phyloP scores from a whole-genome alignment of 2,329 filamentous ascomycete genomes.

The Drechslerella coelobrocha region DNA sequence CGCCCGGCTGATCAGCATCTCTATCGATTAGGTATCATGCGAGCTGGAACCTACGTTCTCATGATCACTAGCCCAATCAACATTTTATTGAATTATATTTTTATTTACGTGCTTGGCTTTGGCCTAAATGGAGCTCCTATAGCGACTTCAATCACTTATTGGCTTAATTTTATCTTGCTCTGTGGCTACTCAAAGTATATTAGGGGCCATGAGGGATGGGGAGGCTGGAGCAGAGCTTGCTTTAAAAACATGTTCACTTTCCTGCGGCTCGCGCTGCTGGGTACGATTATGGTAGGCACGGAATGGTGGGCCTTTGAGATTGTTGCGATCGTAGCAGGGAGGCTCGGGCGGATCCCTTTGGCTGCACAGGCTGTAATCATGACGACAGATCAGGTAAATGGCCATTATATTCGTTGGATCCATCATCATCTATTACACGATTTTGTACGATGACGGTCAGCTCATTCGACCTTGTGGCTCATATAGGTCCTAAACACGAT shows the following conservation, averaged over 20 bases:
- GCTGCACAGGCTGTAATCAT: constrained; percentile 88
- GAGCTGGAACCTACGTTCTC: constrained; percentile 80
- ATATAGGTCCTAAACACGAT: constrained; percentile 66
- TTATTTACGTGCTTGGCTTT: constrained; percentile 74
- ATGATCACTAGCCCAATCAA: constrained; percentile 83
- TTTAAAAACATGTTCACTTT: constrained; percentile 74
- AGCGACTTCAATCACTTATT: constrained; percentile 84
- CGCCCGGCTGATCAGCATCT: background rate
- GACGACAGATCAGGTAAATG: constrained; percentile 73
- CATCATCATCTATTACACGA: background rate
- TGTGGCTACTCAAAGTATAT: constrained; percentile 76
- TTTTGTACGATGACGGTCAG: constrained; percentile 63
- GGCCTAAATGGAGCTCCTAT: constrained; percentile 80
- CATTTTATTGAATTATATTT: constrained; percentile 77
- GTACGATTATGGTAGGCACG: constrained; percentile 82
- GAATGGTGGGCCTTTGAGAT: constrained; percentile 96
- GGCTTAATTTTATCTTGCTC: constrained; percentile 79
- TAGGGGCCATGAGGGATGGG: constrained; percentile 78
- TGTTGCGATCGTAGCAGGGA: constrained; percentile 80
- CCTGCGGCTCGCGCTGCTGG: constrained; percentile 74
- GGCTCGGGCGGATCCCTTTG: constrained; percentile 77
- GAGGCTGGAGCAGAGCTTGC: constrained; percentile 71
- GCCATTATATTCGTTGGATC: no score
- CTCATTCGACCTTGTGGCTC: constrained; percentile 58
- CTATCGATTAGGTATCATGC: constrained; percentile 67